Evolutionary conservation across 345 rosid species (phyloP).

Genomic region (Gossypium stocksii): DNA sequence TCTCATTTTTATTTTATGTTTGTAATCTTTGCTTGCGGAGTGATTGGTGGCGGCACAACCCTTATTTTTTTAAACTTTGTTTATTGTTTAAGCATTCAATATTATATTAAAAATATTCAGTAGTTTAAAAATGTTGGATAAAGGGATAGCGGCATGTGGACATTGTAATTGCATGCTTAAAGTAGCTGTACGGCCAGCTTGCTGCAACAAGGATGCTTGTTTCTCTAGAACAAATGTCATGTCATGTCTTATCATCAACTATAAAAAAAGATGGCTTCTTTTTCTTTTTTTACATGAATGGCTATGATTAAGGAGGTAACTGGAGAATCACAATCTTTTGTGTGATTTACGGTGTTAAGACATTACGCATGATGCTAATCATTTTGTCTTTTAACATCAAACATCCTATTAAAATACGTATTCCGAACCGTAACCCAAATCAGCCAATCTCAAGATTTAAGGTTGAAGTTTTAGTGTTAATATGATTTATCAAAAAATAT

Average conservation of each 20-base stretch:
- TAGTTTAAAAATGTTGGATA: neutral
- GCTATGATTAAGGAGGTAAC: slow-evolving; percentile 8
- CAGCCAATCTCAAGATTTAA: too few species aligned
- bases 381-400: too few species aligned
- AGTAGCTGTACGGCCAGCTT: slow-evolving; percentile 17
- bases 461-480: too few species aligned
- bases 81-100: neutral
- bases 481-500: too few species aligned
- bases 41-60: slow-evolving; percentile 21
- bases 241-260: neutral
- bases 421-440: too few species aligned
- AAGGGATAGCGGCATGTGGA: neutral
- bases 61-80: neutral
- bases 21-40: slow-evolving; percentile 25
- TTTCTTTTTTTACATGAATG: neutral
- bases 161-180: slow-evolving; percentile 4
- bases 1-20: neutral
- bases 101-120: neutral
- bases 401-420: neutral
- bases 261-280: neutral
- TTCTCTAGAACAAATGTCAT: slow-evolving; percentile 1
- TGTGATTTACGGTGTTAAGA: slow-evolving; percentile 16
- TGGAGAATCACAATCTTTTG: neutral
- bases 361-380: too few species aligned
- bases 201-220: slow-evolving; percentile 24